A percentile compares a stretch with the other conserved stretches of the same genome.
Evolutionary conservation across 2,329 filamentous ascomycete species (phyloP).

Genomic region (Fusarium duplospermum): DNA sequence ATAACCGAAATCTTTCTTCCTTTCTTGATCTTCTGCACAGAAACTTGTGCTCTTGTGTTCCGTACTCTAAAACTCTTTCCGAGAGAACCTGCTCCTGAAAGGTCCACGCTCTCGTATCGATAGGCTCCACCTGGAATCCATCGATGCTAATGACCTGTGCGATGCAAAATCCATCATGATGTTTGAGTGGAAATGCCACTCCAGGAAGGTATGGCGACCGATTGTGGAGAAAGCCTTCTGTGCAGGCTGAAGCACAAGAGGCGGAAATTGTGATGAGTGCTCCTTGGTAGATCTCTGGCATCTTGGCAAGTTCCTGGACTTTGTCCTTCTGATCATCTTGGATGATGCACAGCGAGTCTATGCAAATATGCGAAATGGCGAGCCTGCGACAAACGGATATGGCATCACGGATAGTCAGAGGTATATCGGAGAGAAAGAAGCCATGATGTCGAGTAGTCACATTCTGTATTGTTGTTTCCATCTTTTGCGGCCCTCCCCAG

Average conservation of each 20-base stretch:
- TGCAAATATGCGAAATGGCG: neutral
- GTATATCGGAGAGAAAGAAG: neutral
- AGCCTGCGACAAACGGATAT: neutral
- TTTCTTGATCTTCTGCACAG: neutral
- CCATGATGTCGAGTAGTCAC: neutral
- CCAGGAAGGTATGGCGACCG: neutral
- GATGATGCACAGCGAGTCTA: neutral
- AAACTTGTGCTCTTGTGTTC: neutral
- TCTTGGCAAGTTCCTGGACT: neutral
- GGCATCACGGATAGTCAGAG: neutral
- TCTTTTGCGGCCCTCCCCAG: neutral
- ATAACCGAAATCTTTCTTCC: neutral
- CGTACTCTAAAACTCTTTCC: neutral
- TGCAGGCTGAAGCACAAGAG: neutral
- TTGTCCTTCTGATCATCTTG: neutral
- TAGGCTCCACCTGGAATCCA: neutral
- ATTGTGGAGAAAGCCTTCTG: neutral
- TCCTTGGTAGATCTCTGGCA: neutral
- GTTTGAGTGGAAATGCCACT: neutral
- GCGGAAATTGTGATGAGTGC: neutral
- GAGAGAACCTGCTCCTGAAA: neutral
- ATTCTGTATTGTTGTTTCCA: neutral
- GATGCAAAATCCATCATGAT: neutral
- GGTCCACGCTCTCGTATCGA: neutral
- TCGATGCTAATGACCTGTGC: neutral